A percentile compares a stretch with the other conserved stretches of the same genome.
phyloP scores from a whole-genome alignment of 2,329 filamentous ascomycete species.

The Pseudogymnoascus sp. region DNA sequence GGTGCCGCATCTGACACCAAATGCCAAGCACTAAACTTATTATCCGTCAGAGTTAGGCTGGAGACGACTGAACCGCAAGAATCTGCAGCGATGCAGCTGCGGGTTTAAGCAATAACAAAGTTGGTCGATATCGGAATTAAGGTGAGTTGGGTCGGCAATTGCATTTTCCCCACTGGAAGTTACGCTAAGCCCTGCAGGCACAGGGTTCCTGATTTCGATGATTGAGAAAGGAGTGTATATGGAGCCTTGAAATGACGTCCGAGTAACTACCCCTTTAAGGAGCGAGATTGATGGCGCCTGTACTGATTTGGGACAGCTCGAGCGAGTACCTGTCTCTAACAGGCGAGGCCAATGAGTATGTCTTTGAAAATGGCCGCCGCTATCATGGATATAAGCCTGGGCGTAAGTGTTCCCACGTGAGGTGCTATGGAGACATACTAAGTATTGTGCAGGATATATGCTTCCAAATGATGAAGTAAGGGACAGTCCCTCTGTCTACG shows the following conservation, averaged over 20 bases:
- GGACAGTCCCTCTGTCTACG: conserved; percentile 10
- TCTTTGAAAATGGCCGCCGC: conserved; percentile 10
- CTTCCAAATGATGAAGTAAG: background rate
- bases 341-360: background rate
- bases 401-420: background rate
- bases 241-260: background rate
- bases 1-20: background rate
- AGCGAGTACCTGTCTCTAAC: background rate
- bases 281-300: background rate
- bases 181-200: background rate
- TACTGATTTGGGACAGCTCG: background rate
- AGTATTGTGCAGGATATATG: background rate
- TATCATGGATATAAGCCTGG: conserved; percentile 11
- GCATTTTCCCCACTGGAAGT: background rate
- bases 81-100: background rate
- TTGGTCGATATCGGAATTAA: background rate
- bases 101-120: background rate
- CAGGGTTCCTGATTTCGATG: background rate
- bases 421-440: background rate
- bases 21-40: background rate
- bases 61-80: background rate
- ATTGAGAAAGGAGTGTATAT: background rate
- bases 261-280: background rate
- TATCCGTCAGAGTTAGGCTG: background rate
- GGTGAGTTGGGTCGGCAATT: background rate